Evolutionary conservation across 2,329 filamentous ascomycete species (phyloP), one percentile per base, ranked within the genome.

Genomic region (Colletotrichum tofieldiae): DNA sequence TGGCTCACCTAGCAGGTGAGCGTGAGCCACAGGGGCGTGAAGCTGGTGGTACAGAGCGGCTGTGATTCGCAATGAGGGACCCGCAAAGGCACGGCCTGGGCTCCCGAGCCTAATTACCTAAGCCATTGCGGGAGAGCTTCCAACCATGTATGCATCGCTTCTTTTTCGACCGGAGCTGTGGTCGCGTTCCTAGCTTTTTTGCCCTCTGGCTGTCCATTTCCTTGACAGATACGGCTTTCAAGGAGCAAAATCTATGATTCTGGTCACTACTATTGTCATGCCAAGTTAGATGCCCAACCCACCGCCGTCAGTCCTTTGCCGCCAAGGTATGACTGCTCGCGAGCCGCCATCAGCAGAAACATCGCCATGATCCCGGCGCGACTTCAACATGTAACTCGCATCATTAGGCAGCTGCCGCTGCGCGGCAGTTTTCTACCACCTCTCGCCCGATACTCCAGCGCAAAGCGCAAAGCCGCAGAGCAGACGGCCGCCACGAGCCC

Each of bases 281-380:
- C 20, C 5, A 16, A 52, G 26, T 35, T 55, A 20, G 52, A 37
- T 39, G 20, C 26, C 32, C 11, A 51, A 32, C 18, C 51, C 8
- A 64, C 43, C 37, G 20, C 3, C 4, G 12, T n/a, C 49, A 11
- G 23, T 39, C 45, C 37, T 6, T 58, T 29, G 18, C 58, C 37
- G 3, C n/a, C 43, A 37, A 41, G 35, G 43, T 29, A 68, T 72
- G 69, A 64, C 43, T 69, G 37, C 23, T 51, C 47, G 20, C 45
- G 14, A n/a, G 14, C 20, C 52, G 29, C 39, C 58, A 20, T 23
- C 59, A 29, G 20, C 49, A 39, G 32, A 41, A 47, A 32, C 32
- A 29, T 59, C 51, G 69, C 59, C 26, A 72, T 72, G 69, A 72
- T 39, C 51, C 52, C 52, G 41, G 39, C 39, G 37, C 59, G 58